phyloP scores from a whole-genome alignment of 2,329 filamentous ascomycete species.

The Colletotrichum chlorophyti region DNA sequence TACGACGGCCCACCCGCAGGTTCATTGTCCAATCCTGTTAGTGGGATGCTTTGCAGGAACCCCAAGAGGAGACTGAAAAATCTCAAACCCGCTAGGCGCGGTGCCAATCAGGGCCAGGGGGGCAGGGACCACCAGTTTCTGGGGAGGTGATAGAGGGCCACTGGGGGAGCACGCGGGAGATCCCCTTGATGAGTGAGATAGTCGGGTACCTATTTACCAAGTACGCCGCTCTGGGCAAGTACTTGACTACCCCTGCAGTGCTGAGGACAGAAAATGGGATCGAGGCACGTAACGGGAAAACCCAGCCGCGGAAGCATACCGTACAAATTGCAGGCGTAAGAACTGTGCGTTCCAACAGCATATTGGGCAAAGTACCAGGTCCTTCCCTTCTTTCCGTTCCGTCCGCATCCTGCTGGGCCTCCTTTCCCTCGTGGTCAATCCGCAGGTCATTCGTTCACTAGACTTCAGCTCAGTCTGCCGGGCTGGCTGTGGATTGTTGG shows the following conservation, averaged over 20 bases:
- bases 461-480: too few relatives aligned
- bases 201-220: neutral
- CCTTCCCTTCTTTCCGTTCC: too few relatives aligned
- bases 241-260: too few relatives aligned
- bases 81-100: slow-evolving; percentile 22
- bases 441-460: too few relatives aligned
- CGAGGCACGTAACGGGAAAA: neutral
- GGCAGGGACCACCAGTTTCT: slow-evolving; percentile 17
- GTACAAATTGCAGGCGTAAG: too few relatives aligned
- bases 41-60: slow-evolving; percentile 15
- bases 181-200: neutral
- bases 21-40: slow-evolving; percentile 1
- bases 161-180: neutral
- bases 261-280: too few relatives aligned
- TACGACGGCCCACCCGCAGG: neutral
- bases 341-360: too few relatives aligned
- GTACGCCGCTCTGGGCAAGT: neutral
- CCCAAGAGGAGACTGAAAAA: neutral
- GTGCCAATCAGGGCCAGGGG: slow-evolving; percentile 1
- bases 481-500: too few relatives aligned
- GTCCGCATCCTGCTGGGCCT: too few relatives aligned
- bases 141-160: slow-evolving; percentile 6
- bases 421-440: too few relatives aligned
- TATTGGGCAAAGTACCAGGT: too few relatives aligned
- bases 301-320: too few relatives aligned